Evolutionary conservation across 345 rosid genomes (phyloP), one percentile per base, ranked within the genome.

Genomic region (Linum usitatissimum): DNA sequence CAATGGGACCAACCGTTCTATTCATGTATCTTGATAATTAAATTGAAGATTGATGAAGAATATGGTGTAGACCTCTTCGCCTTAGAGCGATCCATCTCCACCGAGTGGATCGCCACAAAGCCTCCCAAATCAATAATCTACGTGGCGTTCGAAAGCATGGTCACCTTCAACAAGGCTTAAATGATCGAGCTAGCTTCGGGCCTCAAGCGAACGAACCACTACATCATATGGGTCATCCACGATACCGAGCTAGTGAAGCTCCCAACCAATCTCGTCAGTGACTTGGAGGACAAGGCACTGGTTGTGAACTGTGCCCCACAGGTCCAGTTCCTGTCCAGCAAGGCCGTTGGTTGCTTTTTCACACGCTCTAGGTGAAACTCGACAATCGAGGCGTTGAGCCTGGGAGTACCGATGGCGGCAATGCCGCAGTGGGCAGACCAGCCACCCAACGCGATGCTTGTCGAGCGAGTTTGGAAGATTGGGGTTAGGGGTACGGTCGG

Each of bases 311-410:
- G 59, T 30, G 30, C 30, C 59, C 59, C 59, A 8, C 59, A 55
- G 30, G 59, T 55, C 13, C 12, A 84, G 73, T 61, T 84, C 68
- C 79, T 85, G 7, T 78, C 76, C 10, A 86, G 85, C 66, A 54
- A 18, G 49, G 79, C 84, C 0, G 49, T 73, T 0, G 84, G 94
- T 13, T 81, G 94, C 59, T 86, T 86, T 31, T 75, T 86, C 75
- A 78, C 94, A 6, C 94, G 84, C 17, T 82, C 87, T 14, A 87
- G 94, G 45, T 86, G 94, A 87, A 84, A 86, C 73, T 86, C 94
- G 2, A 83, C 86, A 0, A 68, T 85, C 3, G 95, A 87, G 78
- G 95, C 83, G 51, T 72, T 87, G 18, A 79, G 89, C 78, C 73
- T 81, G 0, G 95, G 91, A 0, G 80, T 85, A 3, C 91, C 91